Base-by-base conservation (phyloP, 139 green algal genomes). In the Picochlorum sp. region DNA sequence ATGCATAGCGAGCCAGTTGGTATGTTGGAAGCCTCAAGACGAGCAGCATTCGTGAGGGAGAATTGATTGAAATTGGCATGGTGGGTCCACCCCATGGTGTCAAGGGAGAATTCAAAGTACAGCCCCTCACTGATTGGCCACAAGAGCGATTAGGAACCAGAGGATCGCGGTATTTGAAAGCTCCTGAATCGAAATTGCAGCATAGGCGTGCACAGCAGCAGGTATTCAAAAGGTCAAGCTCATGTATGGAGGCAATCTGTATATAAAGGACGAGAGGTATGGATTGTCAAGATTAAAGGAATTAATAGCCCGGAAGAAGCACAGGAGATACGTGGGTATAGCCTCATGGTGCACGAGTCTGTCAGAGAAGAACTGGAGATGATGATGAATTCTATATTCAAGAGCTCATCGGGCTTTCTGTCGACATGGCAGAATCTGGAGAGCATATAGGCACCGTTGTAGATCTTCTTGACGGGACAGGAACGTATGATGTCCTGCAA, bases 361-460 rank as follows among this genome's bases (percentile, higher is more conserved):
- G 63, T 62, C 9, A 45, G 77, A 9, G 41, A 47, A 26, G 18
- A 55, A 5, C 49, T 83, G 50, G 69, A 77, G 70, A 79, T 15
- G 74, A 83, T 21, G 77, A 83, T 55, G 77, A 83, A 28, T 83
- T 83, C n/a, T 82, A 83, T 15, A 67, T 77, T 13, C 45, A 78
- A 61, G 72, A 78, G 23, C 37, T 79, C 18, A 55, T 78, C 14
- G 72, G 69, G 2, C 52, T 79, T 20, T 21, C 23, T 7, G 74
- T 80, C n/a, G 28, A 69, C 8, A 41, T 76, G 54, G 57, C 65
- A 21, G 52, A 18, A 44, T 61, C n/a, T 18, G 60, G 61, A 11
- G 65, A 74, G 44, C 24, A 54, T 24, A 34, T 79, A 20, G 74
- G 74, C 3, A 71, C 14, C 4, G 74, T 81, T 23, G 23, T 67